phyloP scores from a whole-genome alignment of 2,329 filamentous ascomycete genomes.

The Verticillium albo-atrum region DNA sequence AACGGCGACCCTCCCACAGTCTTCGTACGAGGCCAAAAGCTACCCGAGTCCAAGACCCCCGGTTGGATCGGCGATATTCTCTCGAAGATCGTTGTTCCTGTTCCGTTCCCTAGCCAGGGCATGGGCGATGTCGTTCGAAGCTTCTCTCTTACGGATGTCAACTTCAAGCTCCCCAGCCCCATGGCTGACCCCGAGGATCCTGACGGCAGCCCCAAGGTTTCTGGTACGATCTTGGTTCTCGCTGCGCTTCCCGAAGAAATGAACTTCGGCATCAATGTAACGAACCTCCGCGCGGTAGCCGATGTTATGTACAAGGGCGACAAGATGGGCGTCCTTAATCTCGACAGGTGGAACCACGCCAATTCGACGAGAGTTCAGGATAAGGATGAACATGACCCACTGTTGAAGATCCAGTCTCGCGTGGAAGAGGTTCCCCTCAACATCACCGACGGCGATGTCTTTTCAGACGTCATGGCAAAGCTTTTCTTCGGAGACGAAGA shows the following conservation, averaged over 20 bases:
- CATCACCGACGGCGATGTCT: conserved; percentile 74
- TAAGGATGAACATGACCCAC: conserved; percentile 51
- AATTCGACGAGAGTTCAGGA: conserved; percentile 69
- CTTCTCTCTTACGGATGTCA: conserved; percentile 79
- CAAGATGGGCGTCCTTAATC: conserved; percentile 75
- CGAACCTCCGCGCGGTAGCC: conserved; percentile 68
- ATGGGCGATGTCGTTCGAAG: conserved; percentile 83
- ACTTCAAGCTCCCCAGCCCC: conserved; percentile 80
- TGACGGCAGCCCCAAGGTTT: conserved; percentile 71
- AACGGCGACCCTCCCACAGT: conserved; percentile 73
- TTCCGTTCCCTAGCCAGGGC: conserved; percentile 77
- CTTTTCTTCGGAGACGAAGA: conserved; percentile 70
- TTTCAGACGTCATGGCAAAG: conserved; percentile 75
- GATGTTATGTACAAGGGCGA: conserved; percentile 74
- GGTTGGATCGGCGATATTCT: conserved; percentile 79
- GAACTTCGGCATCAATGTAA: conserved; percentile 79
- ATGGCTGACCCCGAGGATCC: conserved; percentile 72
- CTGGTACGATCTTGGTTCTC: conserved; percentile 75
- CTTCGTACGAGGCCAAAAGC: conserved; percentile 74
- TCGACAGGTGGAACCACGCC: conserved; percentile 78
- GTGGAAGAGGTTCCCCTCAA: conserved; percentile 77
- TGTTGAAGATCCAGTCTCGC: conserved; percentile 68
- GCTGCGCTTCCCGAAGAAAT: conserved; percentile 79
- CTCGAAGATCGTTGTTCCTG: conserved; percentile 74
- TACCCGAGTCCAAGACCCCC: conserved; percentile 64